Base-by-base conservation (phyloP, 2,329 filamentous ascomycete genomes). In the Sclerotinia trifoliorum region DNA sequence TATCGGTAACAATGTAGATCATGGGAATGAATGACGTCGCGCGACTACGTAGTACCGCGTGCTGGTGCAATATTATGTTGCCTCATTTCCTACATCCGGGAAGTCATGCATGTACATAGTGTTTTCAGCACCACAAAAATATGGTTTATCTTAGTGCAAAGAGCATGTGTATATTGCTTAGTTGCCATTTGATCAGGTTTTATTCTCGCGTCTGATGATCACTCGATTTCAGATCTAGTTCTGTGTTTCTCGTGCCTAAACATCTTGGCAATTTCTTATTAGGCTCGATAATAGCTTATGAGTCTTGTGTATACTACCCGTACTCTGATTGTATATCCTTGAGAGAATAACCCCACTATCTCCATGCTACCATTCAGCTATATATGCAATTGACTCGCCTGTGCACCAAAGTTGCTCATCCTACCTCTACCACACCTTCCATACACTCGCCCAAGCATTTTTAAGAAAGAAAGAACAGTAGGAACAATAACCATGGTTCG, bases 341-440 rank as follows among this genome's bases (percentile, higher is more conserved):
- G n/a, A 10, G 21, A 58, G 21, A 17, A 42, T 5, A 24, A 42
- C 5, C 55, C 55, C 32, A 35, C 35, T 19, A 26, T 17, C 32
- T 42, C 42, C 55, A 58, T 42, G 6, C 32, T 58, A 58, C 17
- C 55, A 42, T 42, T 58, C 13, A 58, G 32, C 32, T 58, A 58
- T 58, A 58, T 44, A 42, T 58, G 32, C 32, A 24, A 57, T 24
- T 58, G 21, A 26, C 35, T 24, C 55, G 35, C 29, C 55, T 58
- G 39, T 24, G 39, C 35, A 58, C 39, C 39, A 24, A 44, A 24
- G 2, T 24, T 15, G 32, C 32, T 26, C 4, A 58, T 35, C 32
- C 55, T n/a, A 42, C 8, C 11, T 51, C n/a, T 51, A 29, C 26
- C 26, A 21, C 7, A 52, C 15, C 26, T 54, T 19, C 24, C 5